A percentile compares a stretch with the other conserved stretches of the same genome.
Conservation (phyloP, 2,329 filamentous ascomycete species). For the Fusarium newnesense region DNA sequence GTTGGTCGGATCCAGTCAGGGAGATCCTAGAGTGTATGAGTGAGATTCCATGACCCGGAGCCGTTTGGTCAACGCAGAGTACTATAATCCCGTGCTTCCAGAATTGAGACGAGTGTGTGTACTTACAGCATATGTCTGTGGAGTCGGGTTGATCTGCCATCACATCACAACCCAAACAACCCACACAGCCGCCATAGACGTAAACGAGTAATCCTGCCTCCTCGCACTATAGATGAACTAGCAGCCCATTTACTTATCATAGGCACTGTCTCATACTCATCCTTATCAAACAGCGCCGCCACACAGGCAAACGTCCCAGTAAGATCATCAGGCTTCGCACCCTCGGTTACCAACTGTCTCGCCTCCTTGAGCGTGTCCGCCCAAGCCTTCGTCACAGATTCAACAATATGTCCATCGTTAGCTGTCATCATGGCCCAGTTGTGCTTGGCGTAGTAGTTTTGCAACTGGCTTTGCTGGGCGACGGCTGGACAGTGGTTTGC, state of each 20-base stretch:
- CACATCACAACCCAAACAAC: constrained; percentile 11
- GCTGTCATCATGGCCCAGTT: constrained; percentile 30
- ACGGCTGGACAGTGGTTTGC: constrained; percentile 23
- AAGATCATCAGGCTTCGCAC: constrained; percentile 4
- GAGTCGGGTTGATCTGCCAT: constrained; percentile 21
- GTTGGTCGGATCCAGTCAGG: constrained; percentile 17
- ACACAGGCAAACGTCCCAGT: constrained; percentile 18
- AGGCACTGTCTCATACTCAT: constrained; percentile 11
- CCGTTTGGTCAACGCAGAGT: too few relatives aligned
- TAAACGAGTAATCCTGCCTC: constrained; percentile 9
- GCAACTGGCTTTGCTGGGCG: constrained; percentile 6
- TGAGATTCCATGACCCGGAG: too few relatives aligned
- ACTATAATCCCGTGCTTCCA: too few relatives aligned
- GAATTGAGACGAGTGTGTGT: fast-evolving
- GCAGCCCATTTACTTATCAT: constrained; percentile 32
- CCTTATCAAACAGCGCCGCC: constrained; percentile 18
- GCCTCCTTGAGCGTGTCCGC: constrained; percentile 21
- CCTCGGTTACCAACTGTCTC: constrained; percentile 4
- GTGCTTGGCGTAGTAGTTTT: constrained; percentile 23
- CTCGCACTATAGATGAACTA: constrained; percentile 24
- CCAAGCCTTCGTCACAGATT: constrained; percentile 23
- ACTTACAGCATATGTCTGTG: constrained; percentile 18
- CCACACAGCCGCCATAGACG: constrained; percentile 17
- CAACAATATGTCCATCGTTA: constrained; percentile 7
- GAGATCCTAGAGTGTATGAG: not conserved